Evolutionary conservation across 768 basidiomycete genomes (phyloP).

Genomic region (Podaxis sp.): DNA sequence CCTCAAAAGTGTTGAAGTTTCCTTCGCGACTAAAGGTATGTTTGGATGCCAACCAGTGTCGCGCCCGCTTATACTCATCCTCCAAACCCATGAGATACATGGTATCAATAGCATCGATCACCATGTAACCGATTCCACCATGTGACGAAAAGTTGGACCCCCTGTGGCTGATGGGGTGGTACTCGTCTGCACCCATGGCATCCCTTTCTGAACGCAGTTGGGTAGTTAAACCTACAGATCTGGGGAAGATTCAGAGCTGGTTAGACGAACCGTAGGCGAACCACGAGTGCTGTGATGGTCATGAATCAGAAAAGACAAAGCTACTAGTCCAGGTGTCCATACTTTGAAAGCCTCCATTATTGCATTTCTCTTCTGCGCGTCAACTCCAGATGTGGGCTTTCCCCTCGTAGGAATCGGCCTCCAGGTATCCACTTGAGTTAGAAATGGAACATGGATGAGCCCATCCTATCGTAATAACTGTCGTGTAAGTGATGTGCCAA

Average conservation of each 20-base stretch:
- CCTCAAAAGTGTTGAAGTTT: slow-evolving; percentile 87
- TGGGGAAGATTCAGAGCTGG: background rate
- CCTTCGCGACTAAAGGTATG: slow-evolving; percentile 80
- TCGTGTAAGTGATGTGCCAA: background rate
- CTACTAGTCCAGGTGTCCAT: slow-evolving; percentile 15
- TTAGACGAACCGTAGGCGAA: slow-evolving; percentile 65
- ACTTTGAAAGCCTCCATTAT: slow-evolving; percentile 81
- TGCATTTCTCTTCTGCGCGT: slow-evolving; percentile 60
- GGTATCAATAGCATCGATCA: slow-evolving; percentile 86
- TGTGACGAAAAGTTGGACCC: slow-evolving; percentile 76
- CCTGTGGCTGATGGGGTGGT: slow-evolving; percentile 71
- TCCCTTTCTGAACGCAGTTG: slow-evolving; percentile 58
- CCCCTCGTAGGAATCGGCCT: background rate
- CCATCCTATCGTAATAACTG: background rate
- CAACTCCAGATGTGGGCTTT: slow-evolving; percentile 32
- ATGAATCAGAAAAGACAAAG: background rate
- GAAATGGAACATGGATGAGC: background rate
- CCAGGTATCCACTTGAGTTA: background rate
- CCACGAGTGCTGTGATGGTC: slow-evolving; percentile 72
- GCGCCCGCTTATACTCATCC: slow-evolving; percentile 75
- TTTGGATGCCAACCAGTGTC: slow-evolving; percentile 68
- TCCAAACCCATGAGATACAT: slow-evolving; percentile 83
- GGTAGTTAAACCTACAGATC: too few relatives aligned
- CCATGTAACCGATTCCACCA: slow-evolving; percentile 87
- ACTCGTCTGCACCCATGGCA: slow-evolving; percentile 92